A percentile compares a stretch with the other conserved stretches of the same genome.
Evolutionary conservation across 441 rosid genomes (phyloP).

Genomic region (Hypseocharis bilobata): DNA sequence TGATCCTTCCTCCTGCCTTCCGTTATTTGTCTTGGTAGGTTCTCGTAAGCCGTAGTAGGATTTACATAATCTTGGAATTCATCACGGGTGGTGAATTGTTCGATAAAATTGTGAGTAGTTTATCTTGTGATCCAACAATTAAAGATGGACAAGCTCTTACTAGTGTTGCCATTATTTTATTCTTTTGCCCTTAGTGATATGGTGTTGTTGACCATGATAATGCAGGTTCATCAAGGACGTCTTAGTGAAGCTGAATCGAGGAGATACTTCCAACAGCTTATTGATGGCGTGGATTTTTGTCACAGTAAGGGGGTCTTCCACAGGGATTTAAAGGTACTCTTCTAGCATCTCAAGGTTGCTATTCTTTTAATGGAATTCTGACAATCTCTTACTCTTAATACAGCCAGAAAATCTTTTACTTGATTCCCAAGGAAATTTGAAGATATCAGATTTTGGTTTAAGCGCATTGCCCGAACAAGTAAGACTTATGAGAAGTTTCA

Average conservation of each 20-base stretch:
- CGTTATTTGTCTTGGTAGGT: constrained; percentile 36
- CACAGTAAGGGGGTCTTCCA: constrained; percentile 86
- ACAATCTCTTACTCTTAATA: constrained; percentile 12
- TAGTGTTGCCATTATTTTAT: constrained; percentile 2
- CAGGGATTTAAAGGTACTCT: constrained; percentile 74
- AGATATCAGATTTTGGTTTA: constrained; percentile 91
- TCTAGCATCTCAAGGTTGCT: constrained; percentile 9
- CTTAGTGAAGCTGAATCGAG: constrained; percentile 85
- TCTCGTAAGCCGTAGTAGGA: constrained; percentile 78
- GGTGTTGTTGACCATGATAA: constrained; percentile 13
- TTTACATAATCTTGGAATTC: constrained; percentile 84
- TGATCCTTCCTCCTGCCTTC: constrained; percentile 15
- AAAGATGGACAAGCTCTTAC: neutral
- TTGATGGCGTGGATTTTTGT: constrained; percentile 90
- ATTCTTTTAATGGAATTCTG: constrained; percentile 16
- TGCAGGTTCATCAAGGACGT: constrained; percentile 73
- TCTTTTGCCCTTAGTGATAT: neutral
- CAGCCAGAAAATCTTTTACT: constrained; percentile 95
- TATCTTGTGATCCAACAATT: constrained; percentile 9
- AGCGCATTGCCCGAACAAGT: constrained; percentile 80
- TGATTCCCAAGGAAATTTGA: constrained; percentile 79
- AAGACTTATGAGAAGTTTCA: constrained; percentile 21
- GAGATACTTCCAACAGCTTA: constrained; percentile 80
- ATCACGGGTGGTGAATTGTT: constrained; percentile 95
- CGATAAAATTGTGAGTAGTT: constrained; percentile 79